These are phyloP conservation scores for Barnettozyma wickerhamii DNA, from an alignment of 805 yeast genomes.

Conservation along the genomic window DNA sequence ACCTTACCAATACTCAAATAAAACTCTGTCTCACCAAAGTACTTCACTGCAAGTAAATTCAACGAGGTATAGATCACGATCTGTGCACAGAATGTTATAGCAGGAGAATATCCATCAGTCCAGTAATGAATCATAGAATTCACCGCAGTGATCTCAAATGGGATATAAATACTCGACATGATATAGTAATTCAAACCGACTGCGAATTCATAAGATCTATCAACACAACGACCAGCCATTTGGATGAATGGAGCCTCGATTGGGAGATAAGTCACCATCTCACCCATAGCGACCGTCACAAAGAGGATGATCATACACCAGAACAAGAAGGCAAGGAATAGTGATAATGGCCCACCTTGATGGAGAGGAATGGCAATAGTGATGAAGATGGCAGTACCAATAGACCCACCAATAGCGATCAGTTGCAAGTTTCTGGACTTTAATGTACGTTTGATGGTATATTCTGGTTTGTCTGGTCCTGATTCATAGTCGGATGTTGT, in stretches of 20 bases:
- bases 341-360: conserved; percentile 51
- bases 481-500: neutral
- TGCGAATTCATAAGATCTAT: conserved; percentile 64
- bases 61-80: conserved; percentile 57
- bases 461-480: neutral
- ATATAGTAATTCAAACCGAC: conserved; percentile 62
- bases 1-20: conserved; percentile 71
- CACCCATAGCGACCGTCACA: conserved; percentile 60
- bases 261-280: conserved; percentile 59
- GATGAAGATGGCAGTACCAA: conserved; percentile 61
- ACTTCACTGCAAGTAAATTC: conserved; percentile 66
- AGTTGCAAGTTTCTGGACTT: conserved; percentile 54
- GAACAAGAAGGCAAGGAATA: conserved; percentile 52
- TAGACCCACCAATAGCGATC: conserved; percentile 64
- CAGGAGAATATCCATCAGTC: conserved; percentile 73
- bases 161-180: conserved; percentile 51
- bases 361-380: conserved; percentile 55
- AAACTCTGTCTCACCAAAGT: conserved; percentile 81
- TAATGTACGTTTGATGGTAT: conserved; percentile 14
- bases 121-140: conserved; percentile 64
- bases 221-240: conserved; percentile 58
- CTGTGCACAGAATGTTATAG: conserved; percentile 61
- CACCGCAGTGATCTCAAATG: conserved; percentile 63
- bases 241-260: conserved; percentile 61
- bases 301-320: conserved; percentile 64